A percentile compares a stretch with the other conserved stretches of the same genome.
Conservation (phyloP, 352 stramenopile species). For the Phytophthora pluvialis region DNA sequence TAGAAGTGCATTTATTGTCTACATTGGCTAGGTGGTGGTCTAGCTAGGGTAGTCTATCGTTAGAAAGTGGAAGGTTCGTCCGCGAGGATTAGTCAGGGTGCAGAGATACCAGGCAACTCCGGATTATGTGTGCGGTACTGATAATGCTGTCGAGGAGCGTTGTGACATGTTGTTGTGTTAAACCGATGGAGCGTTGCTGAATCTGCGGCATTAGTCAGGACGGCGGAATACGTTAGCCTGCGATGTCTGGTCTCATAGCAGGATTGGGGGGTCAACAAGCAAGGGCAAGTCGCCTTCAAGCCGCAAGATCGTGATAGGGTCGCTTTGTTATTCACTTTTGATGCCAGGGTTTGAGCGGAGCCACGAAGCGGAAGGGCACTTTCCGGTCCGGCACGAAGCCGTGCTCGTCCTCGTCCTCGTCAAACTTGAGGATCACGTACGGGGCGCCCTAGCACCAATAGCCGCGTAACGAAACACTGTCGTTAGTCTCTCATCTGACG, state of each 20-base stretch:
- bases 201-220: conserved; percentile 5
- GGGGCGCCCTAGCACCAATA: conserved; percentile 59
- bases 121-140: too few species aligned
- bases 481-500: conserved; percentile 12
- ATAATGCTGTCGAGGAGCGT: neutral
- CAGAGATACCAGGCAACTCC: too few species aligned
- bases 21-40: conserved; percentile 35
- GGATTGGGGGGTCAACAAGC: neutral
- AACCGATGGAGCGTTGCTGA: conserved; percentile 39
- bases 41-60: too few species aligned
- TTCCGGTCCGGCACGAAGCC: conserved; percentile 92
- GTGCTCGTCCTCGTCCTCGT: conserved; percentile 95
- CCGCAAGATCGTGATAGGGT: neutral
- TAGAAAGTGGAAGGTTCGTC: too few species aligned
- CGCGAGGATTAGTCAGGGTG: too few species aligned
- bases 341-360: conserved; percentile 74
- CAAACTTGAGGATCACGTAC: conserved; percentile 97
- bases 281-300: neutral
- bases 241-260: neutral
- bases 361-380: conserved; percentile 95
- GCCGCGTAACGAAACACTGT: neutral
- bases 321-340: conserved; percentile 38
- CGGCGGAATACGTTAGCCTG: conserved; percentile 17
- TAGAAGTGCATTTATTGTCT: conserved; percentile 40
- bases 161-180: conserved; percentile 7